These are phyloP conservation scores for Pezizomycotina sp. DNA, from an alignment of 2,329 filamentous ascomycete genomes.

Conservation along the genomic window DNA sequence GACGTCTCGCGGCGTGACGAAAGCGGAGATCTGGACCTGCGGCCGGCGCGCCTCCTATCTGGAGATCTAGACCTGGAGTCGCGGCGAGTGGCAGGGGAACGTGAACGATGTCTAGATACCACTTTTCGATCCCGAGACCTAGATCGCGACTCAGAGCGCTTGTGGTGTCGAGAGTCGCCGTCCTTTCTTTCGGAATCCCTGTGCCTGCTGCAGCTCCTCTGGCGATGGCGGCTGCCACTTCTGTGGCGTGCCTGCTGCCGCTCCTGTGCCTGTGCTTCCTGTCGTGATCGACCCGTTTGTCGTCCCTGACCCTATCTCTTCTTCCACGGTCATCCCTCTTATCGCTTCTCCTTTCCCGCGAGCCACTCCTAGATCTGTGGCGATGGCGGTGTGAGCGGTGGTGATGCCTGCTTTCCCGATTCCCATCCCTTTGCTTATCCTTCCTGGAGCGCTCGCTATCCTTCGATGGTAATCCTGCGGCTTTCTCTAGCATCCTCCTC, in stretches of 20 bases:
- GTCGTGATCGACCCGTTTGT: conserved; percentile 30
- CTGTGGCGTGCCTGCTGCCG: conserved; percentile 29
- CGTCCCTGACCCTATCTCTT: conserved; percentile 31
- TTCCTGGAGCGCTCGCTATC: too few species aligned
- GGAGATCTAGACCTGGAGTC: too few species aligned
- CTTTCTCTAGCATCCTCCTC: conserved; percentile 48
- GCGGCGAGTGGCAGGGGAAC: too few species aligned
- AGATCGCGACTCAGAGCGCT: conserved; percentile 1
- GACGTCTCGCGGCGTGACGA: conserved; percentile 22
- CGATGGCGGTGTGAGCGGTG: conserved; percentile 26
- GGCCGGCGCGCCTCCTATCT: too few species aligned
- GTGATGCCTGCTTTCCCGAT: conserved; percentile 35
- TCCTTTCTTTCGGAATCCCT: conserved; percentile 5
- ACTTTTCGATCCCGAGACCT: conserved; percentile 3
- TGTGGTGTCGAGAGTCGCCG: conserved; percentile 8
- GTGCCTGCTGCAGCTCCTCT: conserved; percentile 19
- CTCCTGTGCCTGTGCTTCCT: conserved; percentile 31
- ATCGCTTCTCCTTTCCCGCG: conserved; percentile 19
- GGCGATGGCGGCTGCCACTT: conserved; percentile 23
- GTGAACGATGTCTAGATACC: conserved; percentile 9
- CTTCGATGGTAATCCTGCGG: conserved; percentile 29
- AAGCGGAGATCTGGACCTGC: too few species aligned
- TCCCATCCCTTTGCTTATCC: conserved; percentile 27
- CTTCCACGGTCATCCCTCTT: conserved; percentile 22
- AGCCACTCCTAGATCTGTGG: conserved; percentile 22